A percentile compares a stretch with the other conserved stretches of the same genome.
phyloP scores from a whole-genome alignment of 2,329 filamentous ascomycete species.

The Coniochaeta sp. region DNA sequence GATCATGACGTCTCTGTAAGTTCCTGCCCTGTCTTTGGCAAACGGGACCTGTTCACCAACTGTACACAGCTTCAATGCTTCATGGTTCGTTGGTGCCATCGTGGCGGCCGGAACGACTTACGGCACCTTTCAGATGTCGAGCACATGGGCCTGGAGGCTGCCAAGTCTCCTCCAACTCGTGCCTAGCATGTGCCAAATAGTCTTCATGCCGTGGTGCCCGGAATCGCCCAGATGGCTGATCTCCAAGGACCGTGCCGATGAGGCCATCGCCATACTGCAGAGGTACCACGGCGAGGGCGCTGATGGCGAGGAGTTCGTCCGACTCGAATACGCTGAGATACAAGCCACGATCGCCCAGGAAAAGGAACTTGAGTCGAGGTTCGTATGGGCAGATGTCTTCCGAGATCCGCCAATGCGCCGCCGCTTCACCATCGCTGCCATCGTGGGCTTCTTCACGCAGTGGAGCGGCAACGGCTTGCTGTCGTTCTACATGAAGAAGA shows the following conservation, averaged over 20 bases:
- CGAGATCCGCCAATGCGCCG: conserved; percentile 25
- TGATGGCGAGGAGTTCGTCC: conserved; percentile 41
- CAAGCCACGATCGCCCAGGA: conserved; percentile 41
- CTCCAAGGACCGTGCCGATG: conserved; percentile 41
- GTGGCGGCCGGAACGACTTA: conserved; percentile 26
- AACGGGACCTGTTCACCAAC: background rate
- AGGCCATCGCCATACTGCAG: conserved; percentile 46
- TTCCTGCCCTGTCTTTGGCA: background rate
- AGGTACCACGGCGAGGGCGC: conserved; percentile 52
- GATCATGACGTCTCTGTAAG: conserved; percentile 19
- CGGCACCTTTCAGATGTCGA: conserved; percentile 24
- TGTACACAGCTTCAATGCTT: conserved; percentile 14
- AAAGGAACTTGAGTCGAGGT: conserved; percentile 30
- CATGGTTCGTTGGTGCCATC: conserved; percentile 23
- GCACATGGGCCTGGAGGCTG: conserved; percentile 27
- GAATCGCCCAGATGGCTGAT: conserved; percentile 44
- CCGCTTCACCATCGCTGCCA: conserved; percentile 23
- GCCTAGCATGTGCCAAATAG: conserved; percentile 16
- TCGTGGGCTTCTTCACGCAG: conserved; percentile 31
- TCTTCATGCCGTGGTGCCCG: conserved; percentile 27
- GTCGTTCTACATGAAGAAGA: conserved; percentile 31
- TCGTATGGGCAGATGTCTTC: conserved; percentile 30
- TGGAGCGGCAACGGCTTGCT: conserved; percentile 32
- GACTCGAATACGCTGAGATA: conserved; percentile 49
- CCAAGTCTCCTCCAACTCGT: conserved; percentile 23